Conservation (phyloP, 2,329 filamentous ascomycete genomes). For the Talaromyces pinophilus region DNA sequence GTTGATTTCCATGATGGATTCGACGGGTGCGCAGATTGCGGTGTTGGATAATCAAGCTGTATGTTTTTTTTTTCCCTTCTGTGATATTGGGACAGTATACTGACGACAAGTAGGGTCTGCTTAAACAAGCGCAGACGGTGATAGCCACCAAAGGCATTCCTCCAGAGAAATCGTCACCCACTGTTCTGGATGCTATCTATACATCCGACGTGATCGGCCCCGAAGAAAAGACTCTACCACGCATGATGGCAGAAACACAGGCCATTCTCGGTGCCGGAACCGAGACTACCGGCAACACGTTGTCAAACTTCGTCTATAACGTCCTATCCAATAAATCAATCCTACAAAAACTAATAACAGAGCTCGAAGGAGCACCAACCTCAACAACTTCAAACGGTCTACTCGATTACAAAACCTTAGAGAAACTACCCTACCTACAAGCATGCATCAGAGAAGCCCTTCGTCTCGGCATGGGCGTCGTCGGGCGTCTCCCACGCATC, state of each 20-base stretch:
- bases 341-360: constrained; percentile 25
- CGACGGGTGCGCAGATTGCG: constrained; percentile 23
- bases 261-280: constrained; percentile 33
- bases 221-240: constrained; percentile 25
- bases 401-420: constrained; percentile 29
- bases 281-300: constrained; percentile 31
- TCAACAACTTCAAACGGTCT: background rate
- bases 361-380: constrained; percentile 30
- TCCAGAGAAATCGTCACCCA: constrained; percentile 19
- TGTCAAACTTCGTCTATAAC: constrained; percentile 25
- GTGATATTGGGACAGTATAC: background rate
- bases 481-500: constrained; percentile 31
- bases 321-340: constrained; percentile 25
- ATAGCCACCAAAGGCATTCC: constrained; percentile 22
- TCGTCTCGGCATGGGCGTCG: constrained; percentile 33
- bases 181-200: constrained; percentile 23
- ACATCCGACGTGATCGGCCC: constrained; percentile 18
- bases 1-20: constrained; percentile 20
- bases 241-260: constrained; percentile 35
- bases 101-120: constrained; percentile 12
- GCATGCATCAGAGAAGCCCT: constrained; percentile 35
- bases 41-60: constrained; percentile 24
- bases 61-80: background rate
- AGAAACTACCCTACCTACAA: constrained; percentile 34
- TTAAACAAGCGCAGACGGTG: constrained; percentile 22